Base-by-base conservation (phyloP, 305 asterid species). In the Euphrasia arctica region DNA sequence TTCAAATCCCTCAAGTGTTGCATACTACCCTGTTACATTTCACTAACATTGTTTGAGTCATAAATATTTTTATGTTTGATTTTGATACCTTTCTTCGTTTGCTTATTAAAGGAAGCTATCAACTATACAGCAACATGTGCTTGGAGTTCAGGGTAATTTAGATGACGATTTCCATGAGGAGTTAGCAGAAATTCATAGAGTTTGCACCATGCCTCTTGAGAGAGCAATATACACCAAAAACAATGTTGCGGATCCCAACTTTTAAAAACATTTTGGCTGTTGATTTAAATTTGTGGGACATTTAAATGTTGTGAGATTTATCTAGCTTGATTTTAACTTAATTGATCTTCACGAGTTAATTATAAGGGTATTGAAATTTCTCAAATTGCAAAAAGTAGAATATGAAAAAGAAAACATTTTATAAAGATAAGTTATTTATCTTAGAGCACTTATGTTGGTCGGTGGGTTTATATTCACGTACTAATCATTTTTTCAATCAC, bases 41-140 rank as follows among this genome's bases (percentile, higher is more conserved):
- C 2, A 7, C 3, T 5, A 50, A n/a, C 54, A n/a, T 47, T 47
- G 13, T 49, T 12, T 0, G 3, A 49, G 4, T 49, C 54, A 49
- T 14, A 49, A 14, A 2, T 8, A 8, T 10, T 45, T 3, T 2
- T 10, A 45, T 11, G 51, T 45, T 57, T 51, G 34, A 42, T 48
- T 55, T 68, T 54, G 66, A 51, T 67, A 57, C 56, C 7, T 9
- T 2, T 3, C 55, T 64, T 45, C 45, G 56, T 43, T 61, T 67
- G 15, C 47, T 14, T 57, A 51, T 22, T 54, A 54, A 25, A 9
- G 58, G 11, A 18, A 11, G 68, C 74, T 36, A 3, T 75, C 72
- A 63, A 57, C n/a, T 8, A 32, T 58, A 31, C 45, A 11, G 61
- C n/a, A 55, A 55, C 50, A 13, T 31, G 6, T 64, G 10, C 54